A percentile compares a stretch with the other conserved stretches of the same genome.
phyloP scores from a whole-genome alignment of 257 asterid species.

The Primulina eburnea region DNA sequence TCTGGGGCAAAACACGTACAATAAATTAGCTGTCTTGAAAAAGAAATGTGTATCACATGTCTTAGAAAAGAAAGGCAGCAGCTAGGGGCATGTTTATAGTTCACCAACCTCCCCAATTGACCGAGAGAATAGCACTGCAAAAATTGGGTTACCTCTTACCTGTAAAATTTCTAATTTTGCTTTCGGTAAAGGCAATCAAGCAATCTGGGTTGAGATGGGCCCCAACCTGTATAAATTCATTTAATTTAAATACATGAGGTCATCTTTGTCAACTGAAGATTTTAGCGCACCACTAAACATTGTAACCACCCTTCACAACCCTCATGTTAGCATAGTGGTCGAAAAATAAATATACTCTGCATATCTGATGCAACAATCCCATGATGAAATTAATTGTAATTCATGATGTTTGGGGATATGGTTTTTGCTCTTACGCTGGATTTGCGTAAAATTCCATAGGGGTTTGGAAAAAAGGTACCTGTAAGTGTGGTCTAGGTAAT shows the following conservation, averaged over 20 bases:
- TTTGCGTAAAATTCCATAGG: neutral
- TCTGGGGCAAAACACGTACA: neutral
- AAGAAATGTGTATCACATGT: neutral
- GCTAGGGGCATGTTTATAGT: neutral
- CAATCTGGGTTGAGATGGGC: neutral
- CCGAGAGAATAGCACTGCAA: neutral
- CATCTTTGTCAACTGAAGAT: slow-evolving; percentile 1
- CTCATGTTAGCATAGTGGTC: slow-evolving; percentile 10
- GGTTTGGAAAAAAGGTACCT: neutral
- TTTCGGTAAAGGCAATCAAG: neutral
- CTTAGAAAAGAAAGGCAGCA: neutral
- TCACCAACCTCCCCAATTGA: neutral
- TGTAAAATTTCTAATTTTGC: neutral
- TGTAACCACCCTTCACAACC: slow-evolving; percentile 9
- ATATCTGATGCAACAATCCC: neutral
- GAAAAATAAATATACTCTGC: neutral
- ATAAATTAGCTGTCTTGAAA: no score
- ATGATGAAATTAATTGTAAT: slow-evolving; percentile 6
- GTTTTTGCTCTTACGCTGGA: neutral
- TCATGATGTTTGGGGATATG: neutral
- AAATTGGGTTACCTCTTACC: neutral
- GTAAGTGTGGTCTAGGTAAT: neutral
- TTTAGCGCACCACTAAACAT: slow-evolving; percentile 1
- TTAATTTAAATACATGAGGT: neutral
- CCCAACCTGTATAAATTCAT: neutral